These are phyloP conservation scores for Talaromyces proteolyticus DNA, from an alignment of 495 filamentous ascomycete genomes.

Conservation along the genomic window DNA sequence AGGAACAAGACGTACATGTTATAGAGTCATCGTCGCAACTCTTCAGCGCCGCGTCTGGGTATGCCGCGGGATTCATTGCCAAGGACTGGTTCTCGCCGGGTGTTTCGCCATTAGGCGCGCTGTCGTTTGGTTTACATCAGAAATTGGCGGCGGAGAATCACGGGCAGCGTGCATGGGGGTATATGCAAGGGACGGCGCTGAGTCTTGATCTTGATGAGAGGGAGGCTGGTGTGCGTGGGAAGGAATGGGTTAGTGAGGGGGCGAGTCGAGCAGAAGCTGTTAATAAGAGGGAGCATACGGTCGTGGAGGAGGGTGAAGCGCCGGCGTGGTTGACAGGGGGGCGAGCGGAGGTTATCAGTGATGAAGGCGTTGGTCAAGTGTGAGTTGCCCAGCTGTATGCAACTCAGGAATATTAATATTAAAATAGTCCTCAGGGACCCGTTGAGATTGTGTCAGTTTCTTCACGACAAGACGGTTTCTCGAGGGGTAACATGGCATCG, in stretches of 20 bases:
- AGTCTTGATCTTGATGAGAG: conserved; percentile 32
- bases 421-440: conserved; percentile 49
- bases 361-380: conserved; percentile 61
- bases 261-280: conserved; percentile 58
- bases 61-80: conserved; percentile 69
- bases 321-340: conserved; percentile 59
- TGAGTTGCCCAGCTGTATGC: conserved; percentile 21
- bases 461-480: conserved; percentile 49
- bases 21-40: conserved; percentile 59
- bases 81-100: conserved; percentile 62
- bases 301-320: conserved; percentile 8
- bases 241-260: conserved; percentile 60
- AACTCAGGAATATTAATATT: not conserved
- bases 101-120: conserved; percentile 49
- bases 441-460: conserved; percentile 52
- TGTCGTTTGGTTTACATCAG: conserved; percentile 66
- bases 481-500: conserved; percentile 64
- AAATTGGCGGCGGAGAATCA: conserved; percentile 53
- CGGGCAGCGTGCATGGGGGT: conserved; percentile 64
- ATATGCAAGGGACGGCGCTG: conserved; percentile 55
- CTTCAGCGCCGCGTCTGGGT: conserved; percentile 68
- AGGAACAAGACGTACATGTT: conserved; percentile 54
- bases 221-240: conserved; percentile 24
- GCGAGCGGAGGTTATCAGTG: conserved; percentile 55
- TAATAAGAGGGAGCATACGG: conserved; percentile 14